Evolutionary conservation across 2,329 filamentous ascomycete genomes (phyloP), one percentile per base, ranked within the genome.

Genomic region (Pseudocercospora eumusae): DNA sequence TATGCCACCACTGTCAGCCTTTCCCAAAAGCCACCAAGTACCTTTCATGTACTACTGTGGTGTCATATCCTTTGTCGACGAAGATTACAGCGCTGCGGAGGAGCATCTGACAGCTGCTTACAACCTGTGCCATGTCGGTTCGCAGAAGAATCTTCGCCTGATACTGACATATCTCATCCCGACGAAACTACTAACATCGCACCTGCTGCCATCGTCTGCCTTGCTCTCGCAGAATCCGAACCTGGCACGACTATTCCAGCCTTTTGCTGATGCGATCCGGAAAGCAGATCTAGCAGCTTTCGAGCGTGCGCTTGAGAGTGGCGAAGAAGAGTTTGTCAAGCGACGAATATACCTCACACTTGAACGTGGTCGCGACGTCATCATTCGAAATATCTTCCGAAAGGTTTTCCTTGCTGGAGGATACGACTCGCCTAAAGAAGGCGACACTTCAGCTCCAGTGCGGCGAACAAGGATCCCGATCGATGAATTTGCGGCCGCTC

Each of bases 31-130:
- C 2, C 95, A 99, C 72, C 87, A 92, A 66, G 93, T 97, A 44
- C 97, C 93, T 0, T 99, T 96, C 80, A 93, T 92, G 73, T 99
- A 97, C 78, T 98, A 97, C 74, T 86, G 93, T 67, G 95, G 95
- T 10, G 91, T 99, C 4, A 85, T 99, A n/a, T 85, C 88, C 61
- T 99, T 99, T 74, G 78, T 99, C 4, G 93, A 98, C 65, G 96
- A 99, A 74, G 92, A 97, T 73, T 99, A 99, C 71, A 80, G 83
- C 0, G 68, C 92, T 85, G 91, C 93, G 0, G 92, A 96, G 76
- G 85, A 88, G 68, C 84, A 92, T 74, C 82, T 99, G 20, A 89
- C 87, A 2, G 85, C 88, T 73, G 93, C 95, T 28, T 95, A 90
- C 86, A 80, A 83, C n/a, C 81, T 91, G 68, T 98, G 95, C 73